Conservation (phyloP, 805 yeast genomes). For the Danielozyma ontarioensis region DNA sequence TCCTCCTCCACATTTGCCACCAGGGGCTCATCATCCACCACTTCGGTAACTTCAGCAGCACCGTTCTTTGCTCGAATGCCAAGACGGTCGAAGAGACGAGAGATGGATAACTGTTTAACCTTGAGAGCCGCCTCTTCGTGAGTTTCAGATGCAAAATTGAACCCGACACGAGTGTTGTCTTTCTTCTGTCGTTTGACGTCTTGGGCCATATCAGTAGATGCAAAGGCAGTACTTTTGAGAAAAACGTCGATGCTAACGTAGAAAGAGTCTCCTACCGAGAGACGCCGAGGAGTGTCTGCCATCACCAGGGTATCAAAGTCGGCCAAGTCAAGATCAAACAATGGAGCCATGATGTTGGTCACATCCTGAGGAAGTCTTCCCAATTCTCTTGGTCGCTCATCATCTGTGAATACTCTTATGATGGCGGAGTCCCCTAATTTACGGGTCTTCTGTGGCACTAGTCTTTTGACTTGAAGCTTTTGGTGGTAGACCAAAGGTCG, state of each 20-base stretch:
- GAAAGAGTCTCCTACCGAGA: constrained; percentile 75
- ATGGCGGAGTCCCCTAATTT: constrained; percentile 26
- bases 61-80: constrained; percentile 18
- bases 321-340: constrained; percentile 52
- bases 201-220: constrained; percentile 5
- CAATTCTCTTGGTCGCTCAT: constrained; percentile 47
- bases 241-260: constrained; percentile 65
- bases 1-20: constrained; percentile 5
- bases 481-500: constrained; percentile 44
- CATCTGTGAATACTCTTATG: constrained; percentile 26
- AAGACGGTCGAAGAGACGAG: constrained; percentile 50
- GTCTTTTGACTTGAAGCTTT: constrained; percentile 31
- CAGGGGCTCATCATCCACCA: constrained; percentile 4
- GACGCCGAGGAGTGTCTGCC: constrained; percentile 45
- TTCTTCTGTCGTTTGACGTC: constrained; percentile 15
- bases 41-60: not conserved
- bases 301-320: constrained; percentile 53
- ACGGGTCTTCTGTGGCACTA: constrained; percentile 21
- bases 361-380: constrained; percentile 73
- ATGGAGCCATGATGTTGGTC: constrained; percentile 61
- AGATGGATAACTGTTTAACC: constrained; percentile 50
- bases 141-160: constrained; percentile 40
- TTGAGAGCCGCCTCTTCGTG: constrained; percentile 48
- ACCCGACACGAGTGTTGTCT: constrained; percentile 9
- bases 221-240: constrained; percentile 38